Evolutionary conservation across 345 rosid genomes (phyloP).

Genomic region (Euphorbia peplus): DNA sequence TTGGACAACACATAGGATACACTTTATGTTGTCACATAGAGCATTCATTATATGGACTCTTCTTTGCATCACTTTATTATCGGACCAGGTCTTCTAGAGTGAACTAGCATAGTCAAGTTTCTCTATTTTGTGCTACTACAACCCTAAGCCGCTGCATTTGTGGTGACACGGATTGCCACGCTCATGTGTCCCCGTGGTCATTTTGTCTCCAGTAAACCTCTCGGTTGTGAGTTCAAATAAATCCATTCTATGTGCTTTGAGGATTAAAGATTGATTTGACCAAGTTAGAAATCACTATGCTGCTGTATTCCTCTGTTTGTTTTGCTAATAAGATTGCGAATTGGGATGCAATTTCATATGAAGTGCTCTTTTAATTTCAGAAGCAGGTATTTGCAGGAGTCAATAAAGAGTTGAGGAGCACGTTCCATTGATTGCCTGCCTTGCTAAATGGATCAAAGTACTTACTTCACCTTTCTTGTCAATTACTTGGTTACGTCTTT

Average conservation of each 20-base stretch:
- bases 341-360: background rate
- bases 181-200: too few relatives aligned
- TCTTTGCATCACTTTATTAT: too few relatives aligned
- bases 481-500: background rate
- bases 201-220: too few relatives aligned
- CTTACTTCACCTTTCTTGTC: slow-evolving; percentile 5
- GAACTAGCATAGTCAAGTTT: too few relatives aligned
- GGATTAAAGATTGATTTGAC: background rate
- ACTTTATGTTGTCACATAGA: too few relatives aligned
- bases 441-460: slow-evolving; percentile 38
- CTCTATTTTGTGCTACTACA: too few relatives aligned
- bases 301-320: background rate
- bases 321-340: too few relatives aligned
- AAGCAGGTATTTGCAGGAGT: slow-evolving; percentile 19
- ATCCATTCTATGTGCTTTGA: background rate
- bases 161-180: too few relatives aligned
- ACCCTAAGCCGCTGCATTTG: too few relatives aligned
- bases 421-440: background rate
- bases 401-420: background rate
- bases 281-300: background rate
- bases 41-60: too few relatives aligned
- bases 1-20: background rate
- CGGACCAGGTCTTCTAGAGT: too few relatives aligned
- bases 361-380: slow-evolving; percentile 8
- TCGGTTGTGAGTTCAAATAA: background rate